Conservation (phyloP, 2,329 filamentous ascomycete species). For the Leptodontidium sp. region DNA sequence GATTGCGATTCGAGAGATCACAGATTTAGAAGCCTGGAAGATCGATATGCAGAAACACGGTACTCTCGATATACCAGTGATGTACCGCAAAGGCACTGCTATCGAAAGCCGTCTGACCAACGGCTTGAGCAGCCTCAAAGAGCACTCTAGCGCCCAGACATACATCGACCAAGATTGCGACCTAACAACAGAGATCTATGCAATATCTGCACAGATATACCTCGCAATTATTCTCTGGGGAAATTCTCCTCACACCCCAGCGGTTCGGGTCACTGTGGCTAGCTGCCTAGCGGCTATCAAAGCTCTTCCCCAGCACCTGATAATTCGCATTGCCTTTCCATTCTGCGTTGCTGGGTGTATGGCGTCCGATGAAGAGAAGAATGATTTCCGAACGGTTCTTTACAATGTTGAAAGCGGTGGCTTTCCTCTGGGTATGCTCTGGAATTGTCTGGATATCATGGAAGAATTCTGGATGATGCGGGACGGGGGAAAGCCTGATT, state of each 20-base stretch:
- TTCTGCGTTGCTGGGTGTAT: constrained; percentile 29
- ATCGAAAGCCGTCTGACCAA: constrained; percentile 34
- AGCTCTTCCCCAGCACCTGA: constrained; percentile 11
- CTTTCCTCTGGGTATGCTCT: constrained; percentile 13
- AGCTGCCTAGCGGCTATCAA: constrained; percentile 8
- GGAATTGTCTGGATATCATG: constrained; percentile 27
- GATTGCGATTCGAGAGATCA: constrained; percentile 25
- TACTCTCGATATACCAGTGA: constrained; percentile 12
- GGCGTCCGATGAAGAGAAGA: constrained; percentile 18
- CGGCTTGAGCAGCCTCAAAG: constrained; percentile 15
- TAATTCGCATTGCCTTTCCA: constrained; percentile 24
- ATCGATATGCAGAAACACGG: not conserved
- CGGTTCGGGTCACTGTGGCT: constrained; percentile 6
- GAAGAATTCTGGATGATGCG: constrained; percentile 48
- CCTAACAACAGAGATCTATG: constrained; percentile 23
- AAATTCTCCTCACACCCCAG: constrained; percentile 8
- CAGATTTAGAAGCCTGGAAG: constrained; percentile 25
- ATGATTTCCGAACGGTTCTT: constrained; percentile 17
- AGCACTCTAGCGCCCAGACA: not conserved
- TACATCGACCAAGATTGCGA: constrained; percentile 13
- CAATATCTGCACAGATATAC: constrained; percentile 21
- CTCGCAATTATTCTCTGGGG: constrained; percentile 22
- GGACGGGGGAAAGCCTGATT: not conserved
- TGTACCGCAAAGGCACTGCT: constrained; percentile 8
- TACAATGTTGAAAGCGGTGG: not conserved